Base-by-base conservation (phyloP, 2,329 filamentous ascomycete genomes). In the Fusarium sp. region DNA sequence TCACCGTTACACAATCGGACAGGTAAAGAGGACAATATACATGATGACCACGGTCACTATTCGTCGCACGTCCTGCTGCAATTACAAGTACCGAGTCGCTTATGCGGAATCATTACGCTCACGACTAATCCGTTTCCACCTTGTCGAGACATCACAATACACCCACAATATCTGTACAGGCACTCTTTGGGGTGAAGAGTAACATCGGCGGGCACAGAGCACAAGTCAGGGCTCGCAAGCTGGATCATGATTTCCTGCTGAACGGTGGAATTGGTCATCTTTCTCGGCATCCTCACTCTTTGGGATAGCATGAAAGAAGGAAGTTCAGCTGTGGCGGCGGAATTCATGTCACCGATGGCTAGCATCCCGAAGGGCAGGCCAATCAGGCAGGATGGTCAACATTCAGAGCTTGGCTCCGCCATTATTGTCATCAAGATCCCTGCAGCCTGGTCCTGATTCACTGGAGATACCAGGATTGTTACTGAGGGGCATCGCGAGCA, bases 241-340 rank as follows among this genome's bases (percentile, higher is more conserved):
- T 57, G n/a, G 27, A 23, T 40, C 50, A 59, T 55, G 56, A 40
- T 50, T 51, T 64, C 40, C 25, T 53, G 27, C 44, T 25, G 33
- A 49, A 59, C 16, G 27, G 44, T 57, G 20, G 36, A 53, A 57
- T 64, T 53, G 62, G 64, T 63, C 33, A 27, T 59, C 20, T 51
- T 59, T 40, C 42, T 66, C 46, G 61, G 58, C 61, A 54, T 53
- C 29, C 53, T 56, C 51, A 55, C 58, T 54, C 42, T 63, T 62
- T 58, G 25, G 60, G 57, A 59, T 29, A 58, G 27, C 33, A 46
- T 64, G 60, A 57, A 66, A 62, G 51, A 56, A 50, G 20, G 57
- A 55, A 55, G 63, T 62, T 59, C 64, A 71, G 62, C 65, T 65
- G 62, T 66, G 63, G 72, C 65, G 68, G 69, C 67, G 62, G 49